Evolutionary conservation across 352 stramenopile genomes (phyloP), one percentile per base, ranked within the genome.

Genomic region (Globisporangium viniferum): DNA sequence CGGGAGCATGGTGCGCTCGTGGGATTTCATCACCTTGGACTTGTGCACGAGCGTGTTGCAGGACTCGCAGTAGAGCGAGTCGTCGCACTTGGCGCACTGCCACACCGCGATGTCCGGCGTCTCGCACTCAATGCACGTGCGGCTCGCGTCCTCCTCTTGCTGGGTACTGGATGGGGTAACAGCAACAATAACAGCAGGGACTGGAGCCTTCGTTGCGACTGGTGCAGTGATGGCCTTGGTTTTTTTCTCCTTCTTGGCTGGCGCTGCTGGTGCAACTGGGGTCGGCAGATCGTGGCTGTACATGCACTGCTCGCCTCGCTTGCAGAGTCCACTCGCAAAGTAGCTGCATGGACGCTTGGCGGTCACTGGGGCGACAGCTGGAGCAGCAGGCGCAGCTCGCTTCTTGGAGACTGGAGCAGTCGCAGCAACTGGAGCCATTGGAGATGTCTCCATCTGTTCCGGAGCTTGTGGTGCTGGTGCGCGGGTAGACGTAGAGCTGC

Each of bases 121-220:
- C 62, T 91, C 85, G 41, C 85, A 93, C 68, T 91, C 83, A 59
- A 87, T 75, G 64, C 83, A 93, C n/a, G 68, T 82, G 31, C 81
- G 76, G 5, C 70, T 74, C 0, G 63, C 64, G 4, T 69, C 64
- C n/a, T 69, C 41, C 72, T 65, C 27, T 10, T 51, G 44, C 6
- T 51, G 18, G 18, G 29, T 24, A 5, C 12, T 48, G 22, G 20
- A 27, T 18, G 41, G 9, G 8, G 14, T 33, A 27, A 22, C 7
- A 31, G n/a, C 41, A 22, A n/a, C 14, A 31, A 22, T 48, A 48
- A 24, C 27, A 35, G 53, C 55, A 5, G 24, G 56, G 44, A 22
- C 41, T 29, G 41, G 70, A 61, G 51, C 57, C n/a, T 36, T 68
- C 27, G 53, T 35, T 15, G 22, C 54, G 18, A 36, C 60, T 76